phyloP scores from a whole-genome alignment of 2,329 filamentous ascomycete genomes.

The Rutstroemia sydowiana region DNA sequence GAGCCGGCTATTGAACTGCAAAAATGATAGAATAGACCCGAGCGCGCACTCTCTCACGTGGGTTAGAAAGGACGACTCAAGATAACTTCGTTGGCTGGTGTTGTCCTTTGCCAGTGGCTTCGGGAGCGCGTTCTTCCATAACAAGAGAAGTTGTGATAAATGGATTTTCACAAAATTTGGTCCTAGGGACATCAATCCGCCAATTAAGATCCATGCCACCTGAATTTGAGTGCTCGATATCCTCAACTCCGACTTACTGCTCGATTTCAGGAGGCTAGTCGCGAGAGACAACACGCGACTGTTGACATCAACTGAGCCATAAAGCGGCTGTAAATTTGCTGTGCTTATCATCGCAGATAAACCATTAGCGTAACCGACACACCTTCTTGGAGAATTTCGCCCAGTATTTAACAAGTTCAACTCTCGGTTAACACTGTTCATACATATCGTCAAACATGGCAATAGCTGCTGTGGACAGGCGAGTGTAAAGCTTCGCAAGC shows the following conservation, averaged over 20 bases:
- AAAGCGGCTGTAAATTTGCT: conserved; percentile 78
- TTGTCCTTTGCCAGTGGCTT: conserved; percentile 93
- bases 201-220: conserved; percentile 95
- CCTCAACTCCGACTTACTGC: conserved; percentile 81
- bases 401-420: conserved; percentile 68
- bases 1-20: conserved; percentile 87
- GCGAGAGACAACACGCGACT: conserved; percentile 86
- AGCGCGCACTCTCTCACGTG: conserved; percentile 94
- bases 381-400: conserved; percentile 72
- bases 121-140: conserved; percentile 96
- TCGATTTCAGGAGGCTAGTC: conserved; percentile 85
- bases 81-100: conserved; percentile 69
- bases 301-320: conserved; percentile 93
- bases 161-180: conserved; percentile 99
- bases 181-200: conserved; percentile 90
- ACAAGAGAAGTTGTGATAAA: conserved; percentile 79
- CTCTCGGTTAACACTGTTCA: conserved; percentile 90
- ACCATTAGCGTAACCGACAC: conserved; percentile 85
- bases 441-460: conserved; percentile 86
- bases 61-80: conserved; percentile 87
- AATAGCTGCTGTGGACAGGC: conserved; percentile 89
- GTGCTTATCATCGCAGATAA: conserved; percentile 86
- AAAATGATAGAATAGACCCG: conserved; percentile 82
- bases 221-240: conserved; percentile 93
- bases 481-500: conserved; percentile 78